These are phyloP conservation scores for Amanita rubescens DNA, from an alignment of 768 basidiomycete genomes.

Conservation along the genomic window DNA sequence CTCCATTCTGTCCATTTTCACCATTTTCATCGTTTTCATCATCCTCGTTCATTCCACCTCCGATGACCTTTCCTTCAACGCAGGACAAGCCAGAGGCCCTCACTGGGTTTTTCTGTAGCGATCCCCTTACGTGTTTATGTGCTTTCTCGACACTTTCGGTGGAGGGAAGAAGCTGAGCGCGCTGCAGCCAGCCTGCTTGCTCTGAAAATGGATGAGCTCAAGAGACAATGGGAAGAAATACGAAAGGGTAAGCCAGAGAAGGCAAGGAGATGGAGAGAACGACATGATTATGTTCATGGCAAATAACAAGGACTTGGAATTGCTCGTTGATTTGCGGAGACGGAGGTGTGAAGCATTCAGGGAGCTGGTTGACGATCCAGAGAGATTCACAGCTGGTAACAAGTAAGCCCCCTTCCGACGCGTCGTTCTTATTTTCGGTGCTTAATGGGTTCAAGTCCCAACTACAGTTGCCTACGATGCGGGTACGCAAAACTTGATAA, in stretches of 20 bases:
- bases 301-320: slow-evolving; percentile 36
- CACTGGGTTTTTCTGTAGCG: slow-evolving; percentile 32
- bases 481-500: slow-evolving; percentile 47
- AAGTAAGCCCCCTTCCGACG: slow-evolving; percentile 22
- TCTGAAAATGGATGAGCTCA: slow-evolving; percentile 32
- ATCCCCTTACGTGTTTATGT: slow-evolving; percentile 42
- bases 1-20: slow-evolving; percentile 38
- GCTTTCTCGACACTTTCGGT: slow-evolving; percentile 47
- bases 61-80: background rate
- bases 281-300: slow-evolving; percentile 32
- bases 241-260: slow-evolving; percentile 31
- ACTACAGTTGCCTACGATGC: slow-evolving; percentile 43
- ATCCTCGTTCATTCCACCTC: slow-evolving; percentile 3
- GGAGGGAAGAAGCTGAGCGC: slow-evolving; percentile 42
- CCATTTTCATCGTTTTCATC: slow-evolving; percentile 40
- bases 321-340: slow-evolving; percentile 43
- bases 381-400: slow-evolving; percentile 49
- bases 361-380: slow-evolving; percentile 43
- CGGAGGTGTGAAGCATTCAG: slow-evolving; percentile 37
- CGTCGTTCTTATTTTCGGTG: background rate
- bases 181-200: slow-evolving; percentile 46
- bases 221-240: slow-evolving; percentile 43
- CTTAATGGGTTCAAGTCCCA: slow-evolving; percentile 10
- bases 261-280: background rate
- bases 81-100: slow-evolving; percentile 20